A percentile compares a stretch with the other conserved stretches of the same genome.
These are phyloP conservation scores for Scedosporium minutisporum DNA, from an alignment of 2,329 filamentous ascomycete genomes.

Conservation along the genomic window DNA sequence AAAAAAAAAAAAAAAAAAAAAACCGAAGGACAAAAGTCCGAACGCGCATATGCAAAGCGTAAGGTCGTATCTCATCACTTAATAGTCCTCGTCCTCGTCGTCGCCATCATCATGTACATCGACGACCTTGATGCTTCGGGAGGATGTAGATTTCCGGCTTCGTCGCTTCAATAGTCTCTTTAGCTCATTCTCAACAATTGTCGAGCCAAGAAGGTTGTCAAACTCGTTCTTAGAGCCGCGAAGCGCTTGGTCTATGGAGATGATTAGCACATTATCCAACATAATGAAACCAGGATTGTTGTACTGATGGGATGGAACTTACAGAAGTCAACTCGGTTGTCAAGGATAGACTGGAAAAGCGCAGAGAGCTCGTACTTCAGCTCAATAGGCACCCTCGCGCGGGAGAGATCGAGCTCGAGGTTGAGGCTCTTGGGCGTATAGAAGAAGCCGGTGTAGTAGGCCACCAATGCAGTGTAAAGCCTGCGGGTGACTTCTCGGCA, in stretches of 20 bases:
- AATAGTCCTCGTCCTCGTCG: conserved; percentile 1
- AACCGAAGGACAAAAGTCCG: neutral
- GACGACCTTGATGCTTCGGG: neutral
- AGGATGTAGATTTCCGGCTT: conserved; percentile 1
- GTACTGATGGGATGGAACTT: conserved; percentile 12
- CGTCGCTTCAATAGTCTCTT: conserved; percentile 8
- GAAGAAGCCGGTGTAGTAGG: conserved; percentile 14
- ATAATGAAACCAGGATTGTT: neutral
- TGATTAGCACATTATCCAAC: neutral
- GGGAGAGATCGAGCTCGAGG: conserved; percentile 7
- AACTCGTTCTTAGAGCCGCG: neutral
- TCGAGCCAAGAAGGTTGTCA: conserved; percentile 6
- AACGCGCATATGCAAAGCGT: neutral
- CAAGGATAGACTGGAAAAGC: conserved; percentile 15
- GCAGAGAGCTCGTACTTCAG: conserved; percentile 3
- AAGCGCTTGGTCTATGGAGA: conserved; percentile 5
- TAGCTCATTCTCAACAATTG: conserved; percentile 11
- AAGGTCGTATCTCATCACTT: neutral
- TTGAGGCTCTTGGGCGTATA: conserved; percentile 11
- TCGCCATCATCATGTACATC: neutral
- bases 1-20: conserved; percentile 1
- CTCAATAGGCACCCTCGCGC: neutral
- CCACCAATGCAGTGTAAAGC: conserved; percentile 13
- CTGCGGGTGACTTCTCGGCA: conserved; percentile 4
- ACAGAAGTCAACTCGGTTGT: conserved; percentile 26